Base-by-base conservation (phyloP, 2,329 filamentous ascomycete genomes). In the Lasiodiplodia sp. region DNA sequence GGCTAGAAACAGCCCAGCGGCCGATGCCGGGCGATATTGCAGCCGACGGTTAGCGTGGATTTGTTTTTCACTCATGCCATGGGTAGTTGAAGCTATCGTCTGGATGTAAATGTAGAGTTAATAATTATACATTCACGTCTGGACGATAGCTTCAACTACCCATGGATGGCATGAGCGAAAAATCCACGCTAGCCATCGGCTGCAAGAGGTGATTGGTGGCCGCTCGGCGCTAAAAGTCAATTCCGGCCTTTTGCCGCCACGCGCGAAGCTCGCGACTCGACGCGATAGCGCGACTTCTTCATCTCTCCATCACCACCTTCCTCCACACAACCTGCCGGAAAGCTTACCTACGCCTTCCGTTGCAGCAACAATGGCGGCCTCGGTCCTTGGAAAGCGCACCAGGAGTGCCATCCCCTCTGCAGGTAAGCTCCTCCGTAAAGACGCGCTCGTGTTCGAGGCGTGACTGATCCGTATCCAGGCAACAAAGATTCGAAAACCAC, bases 321-420 rank as follows among this genome's bases (percentile, higher is more conserved):
- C 63, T 44, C 51, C 49, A 25, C 63, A 44, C 34, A 23, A 21
- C 51, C 16, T 2, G 4, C 63, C 37, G 16, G 37, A 51, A 55
- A 47, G 51, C 31, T 18, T 37, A 5, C 10, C n/a, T 21, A 52
- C 40, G 14, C 28, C 63, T 66, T 66, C 51, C 62, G 21, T 34
- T 21, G 18, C 31, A 34, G n/a, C 10, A 47, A 34, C 34, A 44
- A 80, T 80, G 78, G 68, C 75, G 69, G 70, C 75, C 51, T 75
- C 78, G 44, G 73, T 80, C 63, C 77, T 80, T 47, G 78, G 78
- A 71, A 80, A 80, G 76, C 76, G 78, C 71, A 79, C 75, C 66
- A 77, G 78, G 71, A 78, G 75, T 69, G 73, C 77, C 53, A n/a
- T 44, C 6, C 71, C 74, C 28, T 70, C 51, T 64, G 72, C 71